These are phyloP conservation scores for Penicillium corylophilum DNA, from an alignment of 2,329 filamentous ascomycete genomes.

Conservation along the genomic window DNA sequence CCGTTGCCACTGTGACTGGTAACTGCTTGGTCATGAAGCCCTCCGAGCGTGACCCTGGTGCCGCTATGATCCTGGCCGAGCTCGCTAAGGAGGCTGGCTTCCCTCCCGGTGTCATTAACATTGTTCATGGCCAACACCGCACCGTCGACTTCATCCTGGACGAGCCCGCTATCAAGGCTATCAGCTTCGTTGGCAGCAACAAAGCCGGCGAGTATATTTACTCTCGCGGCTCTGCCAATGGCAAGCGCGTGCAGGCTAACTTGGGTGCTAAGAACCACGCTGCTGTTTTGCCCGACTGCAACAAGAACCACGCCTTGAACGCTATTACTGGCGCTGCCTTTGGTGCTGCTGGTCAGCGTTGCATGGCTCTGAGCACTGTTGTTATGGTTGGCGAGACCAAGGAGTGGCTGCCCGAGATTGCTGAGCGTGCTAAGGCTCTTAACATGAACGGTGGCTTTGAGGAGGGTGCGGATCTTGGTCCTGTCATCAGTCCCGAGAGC, in stretches of 20 bases:
- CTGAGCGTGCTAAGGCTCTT: constrained; percentile 60
- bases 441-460: constrained; percentile 64
- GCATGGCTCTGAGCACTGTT: constrained; percentile 66
- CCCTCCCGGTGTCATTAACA: constrained; percentile 65
- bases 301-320: constrained; percentile 67
- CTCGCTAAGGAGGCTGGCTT: constrained; percentile 64
- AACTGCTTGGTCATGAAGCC: constrained; percentile 66
- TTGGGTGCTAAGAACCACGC: constrained; percentile 70
- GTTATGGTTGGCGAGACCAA: constrained; percentile 66
- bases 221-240: constrained; percentile 65
- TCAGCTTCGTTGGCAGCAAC: constrained; percentile 68
- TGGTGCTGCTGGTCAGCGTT: constrained; percentile 67
- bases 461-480: constrained; percentile 62
- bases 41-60: constrained; percentile 64
- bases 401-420: constrained; percentile 64
- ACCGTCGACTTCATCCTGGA: constrained; percentile 70
- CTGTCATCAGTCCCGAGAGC: constrained; percentile 62
- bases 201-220: constrained; percentile 69
- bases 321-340: constrained; percentile 67
- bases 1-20: constrained; percentile 63
- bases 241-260: constrained; percentile 69
- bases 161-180: constrained; percentile 66
- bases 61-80: constrained; percentile 66
- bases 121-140: constrained; percentile 63
- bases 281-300: constrained; percentile 64